Evolutionary conservation across 23 red algal species (phyloP).

Genomic region (Rhodosorus marinus): DNA sequence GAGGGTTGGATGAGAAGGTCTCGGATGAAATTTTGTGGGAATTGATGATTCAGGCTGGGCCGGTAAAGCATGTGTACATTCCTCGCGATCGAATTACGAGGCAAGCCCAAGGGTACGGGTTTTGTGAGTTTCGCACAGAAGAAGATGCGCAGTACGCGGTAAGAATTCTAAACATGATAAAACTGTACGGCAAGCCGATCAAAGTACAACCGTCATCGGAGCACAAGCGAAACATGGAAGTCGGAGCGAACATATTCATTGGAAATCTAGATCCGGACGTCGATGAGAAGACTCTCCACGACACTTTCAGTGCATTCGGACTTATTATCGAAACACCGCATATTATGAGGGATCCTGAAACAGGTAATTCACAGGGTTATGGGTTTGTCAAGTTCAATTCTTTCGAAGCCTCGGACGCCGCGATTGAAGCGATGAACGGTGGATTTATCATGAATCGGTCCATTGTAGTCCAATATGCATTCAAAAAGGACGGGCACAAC

Average conservation of each 20-base stretch:
- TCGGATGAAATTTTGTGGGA: conserved; percentile 58
- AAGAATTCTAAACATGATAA: conserved; percentile 45
- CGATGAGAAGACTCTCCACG: conserved; percentile 55
- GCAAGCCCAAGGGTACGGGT: conserved; percentile 51
- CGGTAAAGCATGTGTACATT: conserved; percentile 61
- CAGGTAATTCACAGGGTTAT: conserved; percentile 17
- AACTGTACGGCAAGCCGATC: conserved; percentile 40
- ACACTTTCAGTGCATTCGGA: conserved; percentile 62
- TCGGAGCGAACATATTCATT: conserved; percentile 80
- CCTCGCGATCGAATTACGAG: conserved; percentile 78
- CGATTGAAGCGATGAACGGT: conserved; percentile 52
- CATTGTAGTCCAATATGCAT: conserved; percentile 70
- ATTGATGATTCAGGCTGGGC: conserved; percentile 49
- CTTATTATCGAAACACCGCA: conserved; percentile 49
- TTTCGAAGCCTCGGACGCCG: conserved; percentile 52
- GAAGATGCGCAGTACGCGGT: conserved; percentile 45
- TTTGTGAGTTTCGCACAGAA: conserved; percentile 45
- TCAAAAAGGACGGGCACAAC: conserved; percentile 72
- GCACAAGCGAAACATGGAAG: conserved; percentile 17
- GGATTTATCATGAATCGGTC: conserved; percentile 49
- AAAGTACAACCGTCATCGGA: conserved; percentile 13
- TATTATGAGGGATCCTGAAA: conserved; percentile 35
- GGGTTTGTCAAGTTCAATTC: conserved; percentile 63
- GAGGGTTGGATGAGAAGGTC: conserved; percentile 36
- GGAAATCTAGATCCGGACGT: conserved; percentile 70